A percentile compares a stretch with the other conserved stretches of the same genome.
Conservation (phyloP, 2,329 filamentous ascomycete genomes). For the Diaporthe australafricana region DNA sequence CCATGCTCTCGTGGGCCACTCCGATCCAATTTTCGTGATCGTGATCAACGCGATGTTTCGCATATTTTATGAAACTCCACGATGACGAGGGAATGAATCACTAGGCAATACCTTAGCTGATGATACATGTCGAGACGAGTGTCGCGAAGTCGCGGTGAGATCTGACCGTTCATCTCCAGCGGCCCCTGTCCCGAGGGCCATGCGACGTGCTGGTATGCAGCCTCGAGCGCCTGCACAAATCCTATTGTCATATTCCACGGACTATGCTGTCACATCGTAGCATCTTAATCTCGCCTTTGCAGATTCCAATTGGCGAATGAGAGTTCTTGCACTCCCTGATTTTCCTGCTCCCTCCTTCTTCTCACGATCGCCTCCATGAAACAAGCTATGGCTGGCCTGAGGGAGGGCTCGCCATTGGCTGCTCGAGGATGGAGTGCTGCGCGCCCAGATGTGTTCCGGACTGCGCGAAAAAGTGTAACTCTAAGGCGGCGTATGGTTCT, state of each 20-base stretch:
- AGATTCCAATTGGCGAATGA: conserved; percentile 27
- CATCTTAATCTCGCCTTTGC: conserved; percentile 15
- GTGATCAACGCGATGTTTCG: background rate
- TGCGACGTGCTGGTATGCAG: background rate
- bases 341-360: background rate
- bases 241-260: conserved; percentile 4
- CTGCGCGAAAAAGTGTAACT: background rate
- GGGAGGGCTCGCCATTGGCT: conserved; percentile 2
- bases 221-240: background rate
- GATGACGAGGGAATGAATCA: conserved; percentile 4
- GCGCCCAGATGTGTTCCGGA: background rate
- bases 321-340: background rate
- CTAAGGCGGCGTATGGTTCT: background rate
- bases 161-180: background rate
- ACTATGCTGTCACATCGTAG: conserved; percentile 16
- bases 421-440: background rate
- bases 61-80: conserved; percentile 3
- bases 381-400: background rate
- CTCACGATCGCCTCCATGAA: conserved; percentile 22
- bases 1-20: background rate
- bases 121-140: background rate
- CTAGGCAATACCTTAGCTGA: background rate
- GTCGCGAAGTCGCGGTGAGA: conserved; percentile 1
- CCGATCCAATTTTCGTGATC: background rate
- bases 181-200: background rate